A percentile compares a stretch with the other conserved stretches of the same genome.
Conservation (phyloP, 805 yeast genomes). For the Trichomonascus vanleenenianus region DNA sequence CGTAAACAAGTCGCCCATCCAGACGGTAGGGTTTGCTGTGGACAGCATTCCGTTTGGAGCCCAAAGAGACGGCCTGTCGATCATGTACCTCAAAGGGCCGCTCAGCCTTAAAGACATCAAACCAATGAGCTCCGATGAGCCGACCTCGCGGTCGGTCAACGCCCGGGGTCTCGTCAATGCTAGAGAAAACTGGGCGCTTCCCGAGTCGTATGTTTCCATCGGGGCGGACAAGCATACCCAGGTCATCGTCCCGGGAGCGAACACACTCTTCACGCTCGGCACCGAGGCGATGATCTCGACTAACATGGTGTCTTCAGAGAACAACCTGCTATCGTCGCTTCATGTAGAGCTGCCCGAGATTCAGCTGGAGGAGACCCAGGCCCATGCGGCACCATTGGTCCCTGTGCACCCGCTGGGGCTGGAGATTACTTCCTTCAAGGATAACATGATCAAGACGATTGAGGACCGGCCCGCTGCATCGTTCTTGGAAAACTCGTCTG, state of each 20-base stretch:
- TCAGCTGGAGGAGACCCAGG: neutral
- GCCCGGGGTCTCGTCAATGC: conserved; percentile 7
- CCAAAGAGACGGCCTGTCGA: conserved; percentile 26
- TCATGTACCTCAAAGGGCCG: conserved; percentile 14
- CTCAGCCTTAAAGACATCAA: conserved; percentile 18
- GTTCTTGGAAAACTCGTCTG: conserved; percentile 35
- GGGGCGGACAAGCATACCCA: conserved; percentile 7
- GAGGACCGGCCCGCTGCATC: conserved; percentile 51
- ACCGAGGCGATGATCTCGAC: conserved; percentile 13
- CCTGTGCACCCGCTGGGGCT: conserved; percentile 25
- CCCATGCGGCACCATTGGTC: conserved; percentile 9
- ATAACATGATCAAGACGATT: conserved; percentile 52
- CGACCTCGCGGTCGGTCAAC: neutral
- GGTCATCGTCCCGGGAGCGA: conserved; percentile 26
- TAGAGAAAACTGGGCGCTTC: conserved; percentile 11
- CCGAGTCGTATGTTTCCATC: conserved; percentile 8
- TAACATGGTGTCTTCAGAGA: neutral
- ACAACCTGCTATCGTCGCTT: conserved; percentile 6
- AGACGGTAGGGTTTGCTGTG: conserved; percentile 22
- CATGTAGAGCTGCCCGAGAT: neutral
- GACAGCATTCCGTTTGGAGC: conserved; percentile 28
- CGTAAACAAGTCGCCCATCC: conserved; percentile 11
- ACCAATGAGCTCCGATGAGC: neutral
- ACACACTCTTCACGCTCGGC: conserved; percentile 27
- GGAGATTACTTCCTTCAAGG: conserved; percentile 41